phyloP scores from a whole-genome alignment of 306 rosid species.

The Glycine latifolia region DNA sequence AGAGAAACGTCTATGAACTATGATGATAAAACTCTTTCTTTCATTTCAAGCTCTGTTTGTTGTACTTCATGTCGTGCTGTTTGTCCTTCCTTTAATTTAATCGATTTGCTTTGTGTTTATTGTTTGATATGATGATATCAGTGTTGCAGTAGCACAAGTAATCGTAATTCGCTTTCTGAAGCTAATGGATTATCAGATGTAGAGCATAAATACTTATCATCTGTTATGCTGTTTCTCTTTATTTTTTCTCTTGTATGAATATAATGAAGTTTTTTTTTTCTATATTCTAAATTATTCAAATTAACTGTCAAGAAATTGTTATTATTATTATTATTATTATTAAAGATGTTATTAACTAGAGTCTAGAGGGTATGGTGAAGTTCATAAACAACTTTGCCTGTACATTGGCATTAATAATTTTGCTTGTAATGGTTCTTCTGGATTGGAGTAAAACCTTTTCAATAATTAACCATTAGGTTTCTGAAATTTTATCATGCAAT shows the following conservation, averaged over 20 bases:
- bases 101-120: conserved; percentile 18
- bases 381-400: conserved; percentile 16
- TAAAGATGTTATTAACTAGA: conserved; percentile 5
- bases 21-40: too few relatives aligned
- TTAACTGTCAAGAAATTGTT: background rate
- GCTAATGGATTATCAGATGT: background rate
- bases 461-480: conserved; percentile 7
- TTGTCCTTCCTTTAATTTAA: background rate
- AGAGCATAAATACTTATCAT: background rate
- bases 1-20: too few relatives aligned
- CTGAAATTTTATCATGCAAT: background rate
- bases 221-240: background rate
- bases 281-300: background rate
- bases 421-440: conserved; percentile 19
- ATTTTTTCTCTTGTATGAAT: background rate
- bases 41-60: too few relatives aligned
- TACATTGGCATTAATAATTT: background rate
- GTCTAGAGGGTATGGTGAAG: background rate
- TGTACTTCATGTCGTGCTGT: background rate
- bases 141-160: conserved; percentile 15
- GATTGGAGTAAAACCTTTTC: background rate
- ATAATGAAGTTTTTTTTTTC: background rate
- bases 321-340: too few relatives aligned
- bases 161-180: background rate
- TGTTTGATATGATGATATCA: conserved; percentile 16